phyloP scores from a whole-genome alignment of 192 early-diverging fungal genomes.

The Backusella australiensis region DNA sequence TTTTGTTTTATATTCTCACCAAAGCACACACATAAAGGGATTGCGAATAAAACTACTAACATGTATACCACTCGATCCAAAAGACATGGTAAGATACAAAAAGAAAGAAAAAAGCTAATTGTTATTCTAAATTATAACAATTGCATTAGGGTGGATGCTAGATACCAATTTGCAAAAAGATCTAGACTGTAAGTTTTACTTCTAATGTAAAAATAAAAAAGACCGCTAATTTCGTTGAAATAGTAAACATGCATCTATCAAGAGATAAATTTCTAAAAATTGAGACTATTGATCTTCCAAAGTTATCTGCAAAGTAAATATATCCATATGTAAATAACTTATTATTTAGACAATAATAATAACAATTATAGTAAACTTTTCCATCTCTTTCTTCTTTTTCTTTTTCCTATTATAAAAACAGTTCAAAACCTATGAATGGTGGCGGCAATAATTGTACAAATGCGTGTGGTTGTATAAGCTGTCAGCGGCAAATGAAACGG shows the following conservation, averaged over 20 bases:
- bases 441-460: background rate
- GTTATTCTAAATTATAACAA: background rate
- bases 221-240: background rate
- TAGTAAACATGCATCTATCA: background rate
- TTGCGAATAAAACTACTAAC: background rate
- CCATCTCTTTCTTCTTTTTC: background rate
- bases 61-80: background rate
- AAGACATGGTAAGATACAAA: background rate
- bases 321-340: background rate
- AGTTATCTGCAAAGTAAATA: slow-evolving; percentile 3
- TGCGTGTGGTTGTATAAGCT: slow-evolving; percentile 30
- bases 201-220: background rate
- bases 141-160: background rate
- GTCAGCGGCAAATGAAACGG: slow-evolving; percentile 34
- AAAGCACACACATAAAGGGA: background rate
- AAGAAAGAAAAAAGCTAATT: background rate
- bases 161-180: background rate
- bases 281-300: background rate
- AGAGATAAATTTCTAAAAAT: background rate
- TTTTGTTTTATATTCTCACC: background rate
- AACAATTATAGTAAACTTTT: background rate
- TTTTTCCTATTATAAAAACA: background rate
- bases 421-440: background rate
- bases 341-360: background rate
- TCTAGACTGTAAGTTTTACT: background rate